Percentiles rank a stretch among this genome's conserved stretches.
Evolutionary conservation across 208 protist species (phyloP).

Genomic region (Leishmania mexicana): DNA sequence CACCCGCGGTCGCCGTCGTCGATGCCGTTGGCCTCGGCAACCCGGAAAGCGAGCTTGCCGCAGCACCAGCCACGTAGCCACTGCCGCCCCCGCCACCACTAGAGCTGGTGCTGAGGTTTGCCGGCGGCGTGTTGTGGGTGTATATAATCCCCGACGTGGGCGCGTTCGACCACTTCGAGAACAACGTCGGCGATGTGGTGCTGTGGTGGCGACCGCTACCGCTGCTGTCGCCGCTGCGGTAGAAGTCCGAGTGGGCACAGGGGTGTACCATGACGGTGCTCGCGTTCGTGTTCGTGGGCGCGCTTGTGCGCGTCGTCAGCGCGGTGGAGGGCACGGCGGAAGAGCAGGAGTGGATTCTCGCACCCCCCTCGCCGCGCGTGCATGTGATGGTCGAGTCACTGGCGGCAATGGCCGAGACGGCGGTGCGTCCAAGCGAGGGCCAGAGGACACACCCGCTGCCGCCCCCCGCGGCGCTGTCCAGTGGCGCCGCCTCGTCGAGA

Average conservation of each 20-base stretch:
- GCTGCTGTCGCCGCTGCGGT: not conserved
- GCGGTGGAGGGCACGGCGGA: not conserved
- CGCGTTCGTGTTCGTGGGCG: not conserved
- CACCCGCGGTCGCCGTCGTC: not conserved
- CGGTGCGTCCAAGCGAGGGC: not conserved
- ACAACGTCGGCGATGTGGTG: not conserved
- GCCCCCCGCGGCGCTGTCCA: not conserved
- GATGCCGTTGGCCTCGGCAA: not conserved
- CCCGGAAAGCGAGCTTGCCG: not conserved
- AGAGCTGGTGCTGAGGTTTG: conserved; percentile 1
- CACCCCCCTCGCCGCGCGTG: not conserved
- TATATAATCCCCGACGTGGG: conserved; percentile 24
- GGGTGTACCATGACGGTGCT: not conserved
- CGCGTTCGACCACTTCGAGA: conserved; percentile 11
- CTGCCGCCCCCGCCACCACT: not conserved
- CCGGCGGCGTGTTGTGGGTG: conserved; percentile 10
- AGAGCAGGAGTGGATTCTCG: not conserved
- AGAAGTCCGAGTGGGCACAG: not conserved
- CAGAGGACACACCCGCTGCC: not conserved
- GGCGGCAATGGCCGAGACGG: not conserved
- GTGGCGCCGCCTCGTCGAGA: not conserved
- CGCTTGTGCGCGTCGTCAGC: not conserved
- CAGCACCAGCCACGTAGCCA: not conserved
- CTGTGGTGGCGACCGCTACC: not conserved
- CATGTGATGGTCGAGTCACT: not conserved